Base-by-base conservation (phyloP, 495 filamentous ascomycete species). In the Parmelia sp. region DNA sequence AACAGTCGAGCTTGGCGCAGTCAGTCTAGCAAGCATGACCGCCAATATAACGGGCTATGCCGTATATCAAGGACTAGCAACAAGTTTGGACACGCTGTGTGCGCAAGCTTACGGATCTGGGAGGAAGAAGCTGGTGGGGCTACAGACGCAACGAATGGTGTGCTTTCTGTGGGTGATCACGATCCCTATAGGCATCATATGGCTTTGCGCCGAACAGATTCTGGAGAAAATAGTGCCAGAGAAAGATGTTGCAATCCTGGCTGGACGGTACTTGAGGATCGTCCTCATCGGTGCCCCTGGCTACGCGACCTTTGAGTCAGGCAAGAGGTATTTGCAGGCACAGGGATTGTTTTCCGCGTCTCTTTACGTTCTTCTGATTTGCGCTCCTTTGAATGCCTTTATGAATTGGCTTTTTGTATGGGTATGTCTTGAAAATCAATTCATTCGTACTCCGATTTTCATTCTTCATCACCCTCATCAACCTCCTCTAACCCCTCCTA, bases 321-420 rank as follows among this genome's bases (percentile, higher is more conserved):
- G 82, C 23, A 91, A 91, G 69, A 81, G 88, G 35, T 91, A 87
- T 70, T 76, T 89, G 8, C 88, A 91, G 71, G 87, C 88, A 0
- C 88, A 91, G 70, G 88, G 88, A 15, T 72, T 88, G 6, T 91
- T 91, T 71, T 82, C 80, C 19, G 86, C 85, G 3, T 87, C 84
- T 17, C 75, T 88, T 49, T 85, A 86, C 61, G 82, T 88, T 11
- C 75, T 91, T 36, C 69, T 90, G 9, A 74, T 91, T 60, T 88
- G 86, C 63, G 85, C 88, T 5, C 88, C 88, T 10, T 70, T 89
- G 33, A 91, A 91, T 71, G 87, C 83, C 0, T 77, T 90, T 21
- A 77, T 90, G 75, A 89, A 90, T 71, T 92, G 86, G 82, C 72
- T 87, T 35, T 87, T 92, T 63, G 88, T 90, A 47, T 90, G 88